These are phyloP conservation scores for Fusarium pilosicola DNA, from an alignment of 2,329 filamentous ascomycete species.

Conservation along the genomic window DNA sequence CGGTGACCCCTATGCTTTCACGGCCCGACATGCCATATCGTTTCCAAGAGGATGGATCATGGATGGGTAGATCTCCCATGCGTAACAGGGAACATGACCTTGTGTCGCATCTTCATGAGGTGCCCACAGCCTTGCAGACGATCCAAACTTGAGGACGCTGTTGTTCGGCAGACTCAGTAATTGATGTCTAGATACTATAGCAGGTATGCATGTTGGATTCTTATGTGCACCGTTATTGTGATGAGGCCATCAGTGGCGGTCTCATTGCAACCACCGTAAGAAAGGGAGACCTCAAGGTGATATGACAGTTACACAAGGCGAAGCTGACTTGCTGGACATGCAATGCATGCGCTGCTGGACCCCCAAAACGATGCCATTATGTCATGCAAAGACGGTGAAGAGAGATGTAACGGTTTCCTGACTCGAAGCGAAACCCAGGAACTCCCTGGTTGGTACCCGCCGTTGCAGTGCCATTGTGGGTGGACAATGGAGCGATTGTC, in stretches of 20 bases:
- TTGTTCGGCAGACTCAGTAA: background rate
- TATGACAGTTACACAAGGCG: slow-evolving; percentile 9
- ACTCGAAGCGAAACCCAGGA: slow-evolving; percentile 16
- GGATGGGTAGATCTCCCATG: slow-evolving; percentile 40
- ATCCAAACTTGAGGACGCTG: slow-evolving; percentile 25
- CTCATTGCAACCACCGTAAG: background rate
- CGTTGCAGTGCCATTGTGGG: slow-evolving; percentile 37
- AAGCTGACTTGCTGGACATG: slow-evolving; percentile 1
- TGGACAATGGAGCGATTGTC: slow-evolving; percentile 35
- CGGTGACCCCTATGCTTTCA: slow-evolving; percentile 6
- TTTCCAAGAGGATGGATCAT: slow-evolving; percentile 38
- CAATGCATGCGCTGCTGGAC: background rate
- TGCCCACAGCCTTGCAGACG: slow-evolving; percentile 37
- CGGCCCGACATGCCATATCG: slow-evolving; percentile 10
- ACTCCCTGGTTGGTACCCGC: slow-evolving; percentile 26
- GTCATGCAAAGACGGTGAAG: slow-evolving; percentile 31
- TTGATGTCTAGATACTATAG: background rate
- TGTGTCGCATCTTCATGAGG: slow-evolving; percentile 40
- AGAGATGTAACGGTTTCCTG: slow-evolving; percentile 19
- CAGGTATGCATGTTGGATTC: background rate
- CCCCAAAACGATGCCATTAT: background rate
- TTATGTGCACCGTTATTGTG: background rate
- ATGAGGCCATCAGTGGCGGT: background rate
- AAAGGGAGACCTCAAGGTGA: background rate
- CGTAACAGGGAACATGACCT: slow-evolving; percentile 38